Conservation (phyloP, 225 moss, liverwort and hornwort species). For the Marchantia polymorpha region DNA sequence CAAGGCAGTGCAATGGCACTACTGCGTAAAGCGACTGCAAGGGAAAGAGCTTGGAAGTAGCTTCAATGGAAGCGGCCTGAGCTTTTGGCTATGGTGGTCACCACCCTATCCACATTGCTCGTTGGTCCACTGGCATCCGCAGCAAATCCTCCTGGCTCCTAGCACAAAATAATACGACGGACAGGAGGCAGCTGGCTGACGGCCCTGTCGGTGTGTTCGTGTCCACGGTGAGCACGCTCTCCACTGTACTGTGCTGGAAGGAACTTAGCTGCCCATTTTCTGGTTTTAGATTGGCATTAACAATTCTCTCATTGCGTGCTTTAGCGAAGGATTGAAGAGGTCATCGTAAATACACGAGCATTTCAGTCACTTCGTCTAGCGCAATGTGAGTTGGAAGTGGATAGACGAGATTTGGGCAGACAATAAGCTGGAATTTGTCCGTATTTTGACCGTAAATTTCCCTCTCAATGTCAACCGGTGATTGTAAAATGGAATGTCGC, state of each 20-base stretch:
- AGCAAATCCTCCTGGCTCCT: not conserved
- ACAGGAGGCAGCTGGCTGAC: not conserved
- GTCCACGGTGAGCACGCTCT: not conserved
- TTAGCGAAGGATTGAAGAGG: not conserved
- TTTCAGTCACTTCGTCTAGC: too few relatives aligned
- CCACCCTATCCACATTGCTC: slow-evolving; percentile 19
- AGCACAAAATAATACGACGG: not conserved
- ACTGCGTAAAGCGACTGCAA: too few relatives aligned
- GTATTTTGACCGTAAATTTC: too few relatives aligned
- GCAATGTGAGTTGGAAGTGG: too few relatives aligned
- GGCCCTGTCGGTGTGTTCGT: not conserved
- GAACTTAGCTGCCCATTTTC: not conserved
- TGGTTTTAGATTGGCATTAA: too few relatives aligned
- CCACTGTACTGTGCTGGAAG: not conserved
- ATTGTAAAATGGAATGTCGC: too few relatives aligned
- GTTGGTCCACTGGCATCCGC: not conserved
- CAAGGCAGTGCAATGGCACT: too few relatives aligned
- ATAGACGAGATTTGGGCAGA: too few relatives aligned
- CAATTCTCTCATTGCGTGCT: not conserved
- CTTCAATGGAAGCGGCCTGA: slow-evolving; percentile 1
- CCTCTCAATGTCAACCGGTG: too few relatives aligned
- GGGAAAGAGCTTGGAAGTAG: not conserved
- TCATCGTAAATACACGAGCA: not conserved
- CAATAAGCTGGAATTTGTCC: too few relatives aligned
- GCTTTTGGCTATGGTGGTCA: slow-evolving; percentile 23